Conservation (phyloP, 805 yeast genomes). For the Limtongozyma cylindracea region DNA sequence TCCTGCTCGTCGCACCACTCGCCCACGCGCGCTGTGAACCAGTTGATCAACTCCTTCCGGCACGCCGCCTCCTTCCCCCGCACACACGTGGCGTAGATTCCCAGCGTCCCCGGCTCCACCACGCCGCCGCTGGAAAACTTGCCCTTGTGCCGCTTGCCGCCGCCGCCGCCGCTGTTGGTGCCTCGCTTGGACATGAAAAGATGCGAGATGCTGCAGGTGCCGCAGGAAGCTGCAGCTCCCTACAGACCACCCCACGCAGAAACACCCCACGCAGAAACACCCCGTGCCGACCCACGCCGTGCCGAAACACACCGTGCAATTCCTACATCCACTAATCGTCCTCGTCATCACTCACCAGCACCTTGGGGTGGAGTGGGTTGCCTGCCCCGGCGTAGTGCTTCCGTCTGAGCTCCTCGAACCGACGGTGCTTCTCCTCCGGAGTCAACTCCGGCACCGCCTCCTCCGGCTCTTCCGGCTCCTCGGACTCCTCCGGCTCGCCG, state of each 20-base stretch:
- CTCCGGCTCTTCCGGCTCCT: constrained; percentile 12
- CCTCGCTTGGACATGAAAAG: too few species aligned
- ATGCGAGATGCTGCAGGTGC: too few species aligned
- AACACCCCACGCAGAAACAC: too few species aligned
- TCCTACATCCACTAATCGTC: background rate
- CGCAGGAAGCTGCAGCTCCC: too few species aligned
- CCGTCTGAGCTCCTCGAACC: constrained; percentile 60
- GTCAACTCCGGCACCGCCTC: constrained; percentile 12
- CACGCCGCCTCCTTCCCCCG: constrained; percentile 61
- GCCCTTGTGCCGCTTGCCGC: too few species aligned
- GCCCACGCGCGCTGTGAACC: constrained; percentile 18
- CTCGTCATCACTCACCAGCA: constrained; percentile 6
- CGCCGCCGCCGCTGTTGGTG: too few species aligned
- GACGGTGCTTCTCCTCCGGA: constrained; percentile 34
- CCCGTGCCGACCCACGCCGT: too few species aligned
- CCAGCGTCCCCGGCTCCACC: constrained; percentile 68
- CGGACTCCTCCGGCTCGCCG: constrained; percentile 6
- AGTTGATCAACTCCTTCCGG: constrained; percentile 38
- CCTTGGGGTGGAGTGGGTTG: constrained; percentile 14
- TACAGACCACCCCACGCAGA: too few species aligned
- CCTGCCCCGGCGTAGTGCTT: constrained; percentile 47
- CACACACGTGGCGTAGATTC: constrained; percentile 75
- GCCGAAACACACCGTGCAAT: too few species aligned
- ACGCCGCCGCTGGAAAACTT: too few species aligned
- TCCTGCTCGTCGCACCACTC: constrained; percentile 8